A percentile compares a stretch with the other conserved stretches of the same genome.
phyloP scores from a whole-genome alignment of 345 rosid species.

The Salix exigua region DNA sequence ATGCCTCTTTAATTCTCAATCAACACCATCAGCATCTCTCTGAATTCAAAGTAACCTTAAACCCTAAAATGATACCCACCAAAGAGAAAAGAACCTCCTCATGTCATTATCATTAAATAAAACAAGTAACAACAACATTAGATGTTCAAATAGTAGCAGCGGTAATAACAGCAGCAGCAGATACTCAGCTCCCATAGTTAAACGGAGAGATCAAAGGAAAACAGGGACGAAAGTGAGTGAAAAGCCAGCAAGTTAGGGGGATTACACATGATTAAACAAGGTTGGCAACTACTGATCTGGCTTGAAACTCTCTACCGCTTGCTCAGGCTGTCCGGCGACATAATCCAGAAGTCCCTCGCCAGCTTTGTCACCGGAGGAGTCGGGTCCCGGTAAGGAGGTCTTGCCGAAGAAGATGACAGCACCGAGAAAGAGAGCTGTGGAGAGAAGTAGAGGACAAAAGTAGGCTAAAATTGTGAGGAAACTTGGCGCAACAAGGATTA shows the following conservation, averaged over 20 bases:
- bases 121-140: too few relatives aligned
- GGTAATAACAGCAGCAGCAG: too few relatives aligned
- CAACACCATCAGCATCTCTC: too few relatives aligned
- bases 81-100: not conserved
- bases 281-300: conserved; percentile 1
- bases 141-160: too few relatives aligned
- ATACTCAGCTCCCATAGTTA: too few relatives aligned
- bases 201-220: too few relatives aligned
- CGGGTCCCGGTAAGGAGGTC: conserved; percentile 37
- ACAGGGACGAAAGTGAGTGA: not conserved
- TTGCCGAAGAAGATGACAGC: conserved; percentile 65
- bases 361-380: conserved; percentile 35
- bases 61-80: too few relatives aligned
- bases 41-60: too few relatives aligned
- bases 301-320: conserved; percentile 18
- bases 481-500: conserved; percentile 60
- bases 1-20: too few relatives aligned
- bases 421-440: conserved; percentile 78
- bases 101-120: too few relatives aligned
- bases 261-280: not conserved
- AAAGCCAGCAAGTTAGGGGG: not conserved
- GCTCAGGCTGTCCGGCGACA: conserved; percentile 69
- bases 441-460: conserved; percentile 88
- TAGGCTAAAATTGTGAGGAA: conserved; percentile 65
- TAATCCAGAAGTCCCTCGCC: conserved; percentile 68